Evolutionary conservation across 345 rosid genomes (phyloP).

Genomic region (Eucalyptus erythrocorys): DNA sequence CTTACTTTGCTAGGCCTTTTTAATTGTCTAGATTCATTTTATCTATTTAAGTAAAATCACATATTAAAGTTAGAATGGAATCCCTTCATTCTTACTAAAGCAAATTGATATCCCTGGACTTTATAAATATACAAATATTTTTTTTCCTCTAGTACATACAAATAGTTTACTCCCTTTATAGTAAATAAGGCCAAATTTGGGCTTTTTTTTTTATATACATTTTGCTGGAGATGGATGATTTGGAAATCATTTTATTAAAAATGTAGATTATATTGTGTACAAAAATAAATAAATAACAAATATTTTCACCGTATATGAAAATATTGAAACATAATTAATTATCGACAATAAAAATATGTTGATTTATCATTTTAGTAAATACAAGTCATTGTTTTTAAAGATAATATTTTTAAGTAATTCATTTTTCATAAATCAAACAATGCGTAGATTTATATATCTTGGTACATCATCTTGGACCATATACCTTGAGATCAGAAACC

Average conservation of each 20-base stretch:
- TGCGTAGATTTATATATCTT: rapidly evolving
- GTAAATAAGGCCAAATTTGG: neutral
- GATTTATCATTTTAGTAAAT: neutral
- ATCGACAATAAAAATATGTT: neutral
- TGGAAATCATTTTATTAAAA: too few species aligned
- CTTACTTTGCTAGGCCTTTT: neutral
- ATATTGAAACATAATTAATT: neutral
- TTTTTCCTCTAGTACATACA: neutral
- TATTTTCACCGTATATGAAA: rapidly evolving
- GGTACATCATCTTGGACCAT: rapidly evolving
- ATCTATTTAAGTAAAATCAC: neutral
- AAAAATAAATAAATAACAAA: neutral
- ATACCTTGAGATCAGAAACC: neutral
- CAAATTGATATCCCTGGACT: neutral
- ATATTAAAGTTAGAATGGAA: neutral
- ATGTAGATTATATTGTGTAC: rapidly evolving
- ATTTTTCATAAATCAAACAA: too few species aligned
- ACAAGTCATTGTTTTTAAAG: rapidly evolving
- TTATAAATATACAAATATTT: neutral
- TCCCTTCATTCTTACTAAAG: neutral
- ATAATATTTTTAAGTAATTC: too few species aligned
- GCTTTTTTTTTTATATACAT: too few species aligned
- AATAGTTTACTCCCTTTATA: neutral
- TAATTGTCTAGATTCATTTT: neutral
- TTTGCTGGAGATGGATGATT: too few species aligned